Evolutionary conservation across 331 rosid species (phyloP).

Genomic region (Malus hybrid): DNA sequence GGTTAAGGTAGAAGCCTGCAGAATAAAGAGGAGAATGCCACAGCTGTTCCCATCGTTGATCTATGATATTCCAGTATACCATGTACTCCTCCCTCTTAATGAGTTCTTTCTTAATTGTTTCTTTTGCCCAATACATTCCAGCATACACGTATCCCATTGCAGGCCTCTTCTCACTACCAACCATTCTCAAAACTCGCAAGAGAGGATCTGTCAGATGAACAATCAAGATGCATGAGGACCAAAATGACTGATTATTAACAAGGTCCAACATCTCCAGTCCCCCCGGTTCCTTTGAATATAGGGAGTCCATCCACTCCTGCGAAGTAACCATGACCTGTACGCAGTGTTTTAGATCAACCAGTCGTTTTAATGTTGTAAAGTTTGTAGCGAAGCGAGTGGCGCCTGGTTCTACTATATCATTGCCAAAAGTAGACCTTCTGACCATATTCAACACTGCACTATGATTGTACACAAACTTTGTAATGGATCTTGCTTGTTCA

Average conservation of each 20-base stretch:
- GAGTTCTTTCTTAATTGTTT: slow-evolving; percentile 69
- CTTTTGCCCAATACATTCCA: slow-evolving; percentile 75
- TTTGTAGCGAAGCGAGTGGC: slow-evolving; percentile 47
- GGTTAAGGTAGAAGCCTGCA: slow-evolving; percentile 84
- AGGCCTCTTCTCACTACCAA: slow-evolving; percentile 64
- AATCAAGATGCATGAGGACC: slow-evolving; percentile 75
- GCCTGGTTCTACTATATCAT: slow-evolving; percentile 68
- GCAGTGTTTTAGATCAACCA: slow-evolving; percentile 70
- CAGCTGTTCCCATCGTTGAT: slow-evolving; percentile 72
- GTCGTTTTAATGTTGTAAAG: slow-evolving; percentile 63
- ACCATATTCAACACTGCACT: slow-evolving; percentile 64
- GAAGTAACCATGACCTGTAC: slow-evolving; percentile 82
- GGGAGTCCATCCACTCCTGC: slow-evolving; percentile 81
- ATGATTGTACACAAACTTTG: slow-evolving; percentile 73
- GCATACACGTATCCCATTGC: slow-evolving; percentile 79
- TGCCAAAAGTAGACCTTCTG: slow-evolving; percentile 65
- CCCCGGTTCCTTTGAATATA: slow-evolving; percentile 66
- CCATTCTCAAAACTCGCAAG: slow-evolving; percentile 55
- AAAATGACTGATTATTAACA: slow-evolving; percentile 60
- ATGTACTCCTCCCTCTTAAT: slow-evolving; percentile 67
- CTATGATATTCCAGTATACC: slow-evolving; percentile 81
- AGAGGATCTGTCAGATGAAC: slow-evolving; percentile 64
- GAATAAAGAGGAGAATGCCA: slow-evolving; percentile 77
- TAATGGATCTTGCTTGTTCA: slow-evolving; percentile 70
- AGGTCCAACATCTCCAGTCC: slow-evolving; percentile 74